Evolutionary conservation across 345 rosid species (phyloP).

Genomic region (Populus tremula): DNA sequence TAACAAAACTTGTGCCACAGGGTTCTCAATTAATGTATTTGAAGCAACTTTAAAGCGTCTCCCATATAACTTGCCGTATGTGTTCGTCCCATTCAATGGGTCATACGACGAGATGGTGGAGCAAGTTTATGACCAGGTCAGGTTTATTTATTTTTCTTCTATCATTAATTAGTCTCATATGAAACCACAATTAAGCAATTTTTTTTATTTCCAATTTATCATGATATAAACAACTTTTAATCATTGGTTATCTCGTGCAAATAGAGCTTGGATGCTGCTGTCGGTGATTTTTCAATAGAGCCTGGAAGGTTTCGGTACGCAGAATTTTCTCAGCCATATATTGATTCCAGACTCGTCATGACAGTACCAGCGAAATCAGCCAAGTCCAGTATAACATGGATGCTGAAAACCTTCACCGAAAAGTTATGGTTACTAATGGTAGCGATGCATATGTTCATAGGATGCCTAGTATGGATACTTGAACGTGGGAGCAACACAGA

Average conservation of each 20-base stretch:
- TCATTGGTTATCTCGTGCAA: neutral
- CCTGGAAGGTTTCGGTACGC: conserved; percentile 21
- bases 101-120: conserved; percentile 33
- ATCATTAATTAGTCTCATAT: too few relatives aligned
- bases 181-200: too few relatives aligned
- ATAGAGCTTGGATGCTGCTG: conserved; percentile 35
- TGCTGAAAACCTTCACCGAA: conserved; percentile 24
- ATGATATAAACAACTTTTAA: too few relatives aligned
- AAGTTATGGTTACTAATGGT: conserved; percentile 26
- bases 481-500: neutral
- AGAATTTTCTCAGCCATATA: conserved; percentile 33
- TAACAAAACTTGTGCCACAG: conserved; percentile 15
- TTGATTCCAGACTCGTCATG: conserved; percentile 34
- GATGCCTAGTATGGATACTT: conserved; percentile 20
- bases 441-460: conserved; percentile 23
- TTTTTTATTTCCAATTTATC: too few relatives aligned
- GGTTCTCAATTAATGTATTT: conserved; percentile 36
- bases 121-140: conserved; percentile 25
- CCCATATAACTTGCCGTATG: conserved; percentile 19
- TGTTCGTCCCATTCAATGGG: conserved; percentile 26
- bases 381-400: conserved; percentile 22
- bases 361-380: conserved; percentile 21
- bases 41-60: conserved; percentile 20
- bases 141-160: neutral
- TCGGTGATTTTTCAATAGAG: conserved; percentile 29